A percentile compares a stretch with the other conserved stretches of the same genome.
Evolutionary conservation across 768 basidiomycete genomes (phyloP).

Genomic region (Amanita pseudoporphyria): DNA sequence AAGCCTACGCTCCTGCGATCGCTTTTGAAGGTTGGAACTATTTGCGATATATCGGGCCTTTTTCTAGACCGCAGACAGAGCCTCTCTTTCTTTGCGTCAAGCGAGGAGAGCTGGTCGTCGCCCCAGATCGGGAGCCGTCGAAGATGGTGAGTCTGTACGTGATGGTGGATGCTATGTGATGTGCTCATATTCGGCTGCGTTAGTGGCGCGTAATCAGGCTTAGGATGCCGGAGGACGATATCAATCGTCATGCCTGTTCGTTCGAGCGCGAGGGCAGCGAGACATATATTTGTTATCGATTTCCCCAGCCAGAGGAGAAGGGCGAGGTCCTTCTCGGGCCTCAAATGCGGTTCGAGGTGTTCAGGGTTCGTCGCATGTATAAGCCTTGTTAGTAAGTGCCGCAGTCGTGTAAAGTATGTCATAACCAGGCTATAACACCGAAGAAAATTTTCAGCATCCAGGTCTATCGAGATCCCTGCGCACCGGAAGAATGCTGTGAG

Average conservation of each 20-base stretch:
- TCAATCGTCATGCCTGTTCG: conserved; percentile 1
- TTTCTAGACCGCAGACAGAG: neutral
- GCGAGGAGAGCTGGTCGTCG: neutral
- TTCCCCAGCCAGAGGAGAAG: neutral
- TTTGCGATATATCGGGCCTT: conserved; percentile 1
- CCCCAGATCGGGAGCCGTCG: neutral
- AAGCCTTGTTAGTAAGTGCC: conserved; percentile 4
- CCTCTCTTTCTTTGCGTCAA: neutral
- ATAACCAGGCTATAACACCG: too few relatives aligned
- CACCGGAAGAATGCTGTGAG: neutral
- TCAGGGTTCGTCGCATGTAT: conserved; percentile 1
- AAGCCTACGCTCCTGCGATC: neutral
- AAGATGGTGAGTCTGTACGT: conserved; percentile 2
- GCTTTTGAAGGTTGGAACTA: conserved; percentile 7
- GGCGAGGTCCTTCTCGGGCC: neutral
- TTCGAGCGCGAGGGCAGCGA: conserved; percentile 2
- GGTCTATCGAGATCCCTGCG: neutral
- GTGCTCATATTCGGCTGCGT: neutral
- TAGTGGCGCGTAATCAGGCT: neutral
- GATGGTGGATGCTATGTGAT: neutral
- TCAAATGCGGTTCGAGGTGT: conserved; percentile 2
- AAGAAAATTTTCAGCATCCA: neutral
- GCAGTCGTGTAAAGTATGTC: too few relatives aligned
- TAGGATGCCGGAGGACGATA: neutral
- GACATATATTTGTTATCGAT: neutral